These are phyloP conservation scores for Phytopythium litorale DNA, from an alignment of 352 stramenopile species.

Conservation along the genomic window DNA sequence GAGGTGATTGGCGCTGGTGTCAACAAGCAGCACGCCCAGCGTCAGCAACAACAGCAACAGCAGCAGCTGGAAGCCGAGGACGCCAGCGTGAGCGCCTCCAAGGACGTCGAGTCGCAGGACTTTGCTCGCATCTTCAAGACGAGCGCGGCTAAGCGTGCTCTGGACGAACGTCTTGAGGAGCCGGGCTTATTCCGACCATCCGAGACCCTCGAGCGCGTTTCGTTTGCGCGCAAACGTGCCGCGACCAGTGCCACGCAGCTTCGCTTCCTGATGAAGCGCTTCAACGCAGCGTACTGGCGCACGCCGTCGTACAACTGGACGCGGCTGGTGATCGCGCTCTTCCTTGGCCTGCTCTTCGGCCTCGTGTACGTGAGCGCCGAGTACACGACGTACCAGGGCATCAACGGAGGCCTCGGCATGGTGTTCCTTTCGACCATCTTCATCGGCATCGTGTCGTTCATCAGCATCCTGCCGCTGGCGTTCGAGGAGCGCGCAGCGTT, in stretches of 20 bases:
- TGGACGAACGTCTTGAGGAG: constrained; percentile 22
- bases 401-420: constrained; percentile 67
- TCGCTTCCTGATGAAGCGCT: constrained; percentile 43
- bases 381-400: constrained; percentile 46
- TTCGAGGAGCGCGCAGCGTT: constrained; percentile 86
- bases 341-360: constrained; percentile 80
- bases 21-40: constrained; percentile 20
- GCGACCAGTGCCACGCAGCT: constrained; percentile 34
- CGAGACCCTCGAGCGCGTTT: constrained; percentile 15
- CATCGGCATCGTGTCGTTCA: constrained; percentile 73
- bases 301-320: constrained; percentile 87
- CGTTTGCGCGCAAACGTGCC: constrained; percentile 40
- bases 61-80: constrained; percentile 32
- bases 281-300: constrained; percentile 64
- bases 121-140: constrained; percentile 33
- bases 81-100: background rate
- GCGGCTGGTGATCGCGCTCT: constrained; percentile 59
- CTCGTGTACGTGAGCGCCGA: constrained; percentile 56
- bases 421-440: constrained; percentile 87
- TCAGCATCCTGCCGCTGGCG: constrained; percentile 73
- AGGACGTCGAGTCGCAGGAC: constrained; percentile 8
- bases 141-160: constrained; percentile 22
- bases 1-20: constrained; percentile 62
- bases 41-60: background rate
- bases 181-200: constrained; percentile 31